A percentile compares a stretch with the other conserved stretches of the same genome.
phyloP scores from a whole-genome alignment of 164 flowering plant genomes.

The Stephania yunnanensis region DNA sequence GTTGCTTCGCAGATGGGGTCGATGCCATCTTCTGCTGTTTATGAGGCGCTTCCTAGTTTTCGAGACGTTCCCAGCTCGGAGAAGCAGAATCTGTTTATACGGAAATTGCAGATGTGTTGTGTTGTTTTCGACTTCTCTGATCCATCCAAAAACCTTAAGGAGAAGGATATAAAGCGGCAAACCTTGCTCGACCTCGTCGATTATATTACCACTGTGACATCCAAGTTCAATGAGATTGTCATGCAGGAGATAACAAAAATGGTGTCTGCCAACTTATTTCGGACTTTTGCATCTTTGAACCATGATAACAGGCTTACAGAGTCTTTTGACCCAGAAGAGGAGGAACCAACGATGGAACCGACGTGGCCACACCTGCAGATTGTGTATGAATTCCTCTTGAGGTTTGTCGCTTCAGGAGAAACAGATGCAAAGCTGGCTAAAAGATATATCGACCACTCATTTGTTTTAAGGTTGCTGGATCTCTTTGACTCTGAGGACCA shows the following conservation, averaged over 20 bases:
- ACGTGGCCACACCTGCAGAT: conserved; percentile 85
- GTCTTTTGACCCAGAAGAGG: conserved; percentile 60
- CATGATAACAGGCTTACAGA: conserved; percentile 49
- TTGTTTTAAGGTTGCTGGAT: conserved; percentile 69
- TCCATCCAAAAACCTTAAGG: conserved; percentile 54
- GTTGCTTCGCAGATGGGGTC: conserved; percentile 26
- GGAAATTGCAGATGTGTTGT: conserved; percentile 68
- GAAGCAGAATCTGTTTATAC: conserved; percentile 55
- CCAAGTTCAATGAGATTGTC: conserved; percentile 62
- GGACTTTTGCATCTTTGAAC: conserved; percentile 50
- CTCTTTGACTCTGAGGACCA: conserved; percentile 81
- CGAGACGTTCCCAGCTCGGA: conserved; percentile 70
- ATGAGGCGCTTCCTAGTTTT: conserved; percentile 66
- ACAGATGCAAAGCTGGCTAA: conserved; percentile 84
- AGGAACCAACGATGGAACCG: conserved; percentile 62
- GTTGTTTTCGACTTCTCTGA: conserved; percentile 72
- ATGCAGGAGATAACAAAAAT: conserved; percentile 81
- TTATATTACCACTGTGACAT: conserved; percentile 45
- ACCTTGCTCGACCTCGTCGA: conserved; percentile 81
- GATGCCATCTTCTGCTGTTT: conserved; percentile 22
- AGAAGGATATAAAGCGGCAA: conserved; percentile 73
- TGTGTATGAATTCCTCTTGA: conserved; percentile 62
- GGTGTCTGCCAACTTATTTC: conserved; percentile 65
- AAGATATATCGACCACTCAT: conserved; percentile 69
- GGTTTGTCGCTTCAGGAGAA: conserved; percentile 69